Evolutionary conservation across 1,139 yeast genomes (phyloP).

Genomic region (Blastobotrys capitulatus): DNA sequence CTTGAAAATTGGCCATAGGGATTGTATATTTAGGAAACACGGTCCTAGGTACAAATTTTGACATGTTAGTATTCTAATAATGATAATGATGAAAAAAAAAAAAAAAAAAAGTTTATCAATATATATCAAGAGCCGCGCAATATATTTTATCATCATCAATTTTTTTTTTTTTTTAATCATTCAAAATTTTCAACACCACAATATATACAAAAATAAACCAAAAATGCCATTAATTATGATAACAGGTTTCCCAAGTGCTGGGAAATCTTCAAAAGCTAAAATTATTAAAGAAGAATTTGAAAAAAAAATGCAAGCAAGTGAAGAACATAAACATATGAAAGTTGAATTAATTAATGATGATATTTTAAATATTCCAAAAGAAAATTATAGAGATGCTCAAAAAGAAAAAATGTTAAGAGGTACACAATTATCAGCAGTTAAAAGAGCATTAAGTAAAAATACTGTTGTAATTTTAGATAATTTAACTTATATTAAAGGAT

Average conservation of each 20-base stretch:
- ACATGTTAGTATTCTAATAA: neutral
- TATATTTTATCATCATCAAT: neutral
- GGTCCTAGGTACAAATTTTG: slow-evolving; percentile 31
- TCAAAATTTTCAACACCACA: neutral
- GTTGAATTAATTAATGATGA: slow-evolving; percentile 76
- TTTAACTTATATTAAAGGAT: slow-evolving; percentile 88
- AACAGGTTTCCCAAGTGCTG: slow-evolving; percentile 82
- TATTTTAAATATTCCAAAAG: slow-evolving; percentile 63
- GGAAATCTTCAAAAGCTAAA: slow-evolving; percentile 72
- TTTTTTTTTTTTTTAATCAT: neutral
- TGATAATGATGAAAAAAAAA: neutral
- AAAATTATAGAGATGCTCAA: slow-evolving; percentile 50
- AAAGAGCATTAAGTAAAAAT: slow-evolving; percentile 63
- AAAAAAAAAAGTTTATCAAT: neutral
- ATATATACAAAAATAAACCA: neutral
- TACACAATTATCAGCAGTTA: slow-evolving; percentile 80
- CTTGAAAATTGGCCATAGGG: slow-evolving; percentile 75
- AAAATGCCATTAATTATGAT: slow-evolving; percentile 78
- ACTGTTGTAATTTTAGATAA: slow-evolving; percentile 81
- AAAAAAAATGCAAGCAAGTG: slow-evolving; percentile 40
- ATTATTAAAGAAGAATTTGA: slow-evolving; percentile 47
- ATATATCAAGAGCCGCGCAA: neutral
- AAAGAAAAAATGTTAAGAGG: slow-evolving; percentile 82
- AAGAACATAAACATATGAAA: slow-evolving; percentile 25
- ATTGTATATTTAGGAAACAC: slow-evolving; percentile 60